Evolutionary conservation across 176 grass and related monocot species (phyloP), one percentile per base, ranked within the genome.

Genomic region (Stipa capillata): DNA sequence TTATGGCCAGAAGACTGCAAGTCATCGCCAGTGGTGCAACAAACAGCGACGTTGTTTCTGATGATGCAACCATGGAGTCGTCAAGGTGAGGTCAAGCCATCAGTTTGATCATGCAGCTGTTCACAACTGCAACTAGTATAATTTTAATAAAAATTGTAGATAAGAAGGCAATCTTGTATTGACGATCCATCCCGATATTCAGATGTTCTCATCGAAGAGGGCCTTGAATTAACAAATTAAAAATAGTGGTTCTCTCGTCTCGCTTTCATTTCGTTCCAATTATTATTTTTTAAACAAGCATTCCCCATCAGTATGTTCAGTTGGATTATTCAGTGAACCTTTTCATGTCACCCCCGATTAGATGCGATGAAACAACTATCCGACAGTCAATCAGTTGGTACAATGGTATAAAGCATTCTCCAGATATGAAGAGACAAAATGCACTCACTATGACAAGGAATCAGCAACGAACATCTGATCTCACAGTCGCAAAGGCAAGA

Each of bases 141-240:
- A 24, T 27, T 47, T 8, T 77, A 78, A 21, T 12, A 16, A 15
- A 16, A 75, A 56, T 61, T 45, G 33, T 47, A 45, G 14, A 17
- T 0, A 62, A 62, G 3, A 45, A 63, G 29, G 0, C 20, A 52
- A 53, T 36, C 32, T 23, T 73, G n/a, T 50, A 14, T 50, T 40
- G 39, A 27, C 31, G 73, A 20, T 54, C 55, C 35, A 65, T 54
- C 44, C 36, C 2, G 1, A 36, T 44, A n/a, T 20, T 40, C 71
- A 72, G 55, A 3, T 85, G 65, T 79, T 56, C 11, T 62, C 43
- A 7, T 79, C 34, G 24, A 59, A 85, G 76, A 73, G n/a, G 84
- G 73, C 84, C 67, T 80, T 85, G 83, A 79, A 56, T 45, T 72
- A 6, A 36, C 66, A 41, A 70, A 62, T 23, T 12, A 28, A 72